A percentile compares a stretch with the other conserved stretches of the same genome.
These are phyloP conservation scores for Penicillium italicum DNA, from an alignment of 2,329 filamentous ascomycete genomes.

Conservation along the genomic window DNA sequence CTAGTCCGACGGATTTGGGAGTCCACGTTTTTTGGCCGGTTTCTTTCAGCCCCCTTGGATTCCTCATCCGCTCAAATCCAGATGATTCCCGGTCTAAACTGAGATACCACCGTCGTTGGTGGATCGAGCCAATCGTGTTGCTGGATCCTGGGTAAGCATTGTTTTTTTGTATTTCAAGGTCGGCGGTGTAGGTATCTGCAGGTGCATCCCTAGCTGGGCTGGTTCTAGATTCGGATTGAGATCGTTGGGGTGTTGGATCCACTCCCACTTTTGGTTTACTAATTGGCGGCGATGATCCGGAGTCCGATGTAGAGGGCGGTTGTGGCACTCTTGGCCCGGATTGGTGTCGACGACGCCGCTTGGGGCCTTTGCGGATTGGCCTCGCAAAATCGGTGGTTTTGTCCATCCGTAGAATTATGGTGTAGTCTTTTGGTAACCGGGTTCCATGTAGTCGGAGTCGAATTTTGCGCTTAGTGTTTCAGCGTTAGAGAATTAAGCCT, in stretches of 20 bases:
- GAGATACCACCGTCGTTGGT: constrained; percentile 65
- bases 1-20: constrained; percentile 22
- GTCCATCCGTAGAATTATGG: constrained; percentile 51
- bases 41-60: not conserved
- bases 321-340: not conserved
- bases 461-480: constrained; percentile 49
- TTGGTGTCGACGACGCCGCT: constrained; percentile 18
- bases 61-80: constrained; percentile 47
- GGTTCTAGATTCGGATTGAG: not conserved
- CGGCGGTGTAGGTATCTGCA: constrained; percentile 34
- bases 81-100: constrained; percentile 58
- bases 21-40: constrained; percentile 28
- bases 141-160: constrained; percentile 65
- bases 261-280: not conserved
- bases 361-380: constrained; percentile 18
- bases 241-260: not conserved
- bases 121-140: constrained; percentile 64
- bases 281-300: constrained; percentile 15
- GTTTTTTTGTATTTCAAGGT: constrained; percentile 53
- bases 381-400: constrained; percentile 21
- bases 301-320: constrained; percentile 18
- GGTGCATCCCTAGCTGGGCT: not conserved
- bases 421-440: constrained; percentile 53
- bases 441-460: constrained; percentile 54
- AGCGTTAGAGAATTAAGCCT: not conserved